Base-by-base conservation (phyloP, 2,329 filamentous ascomycete species). In the Dichotomopilus funicola region DNA sequence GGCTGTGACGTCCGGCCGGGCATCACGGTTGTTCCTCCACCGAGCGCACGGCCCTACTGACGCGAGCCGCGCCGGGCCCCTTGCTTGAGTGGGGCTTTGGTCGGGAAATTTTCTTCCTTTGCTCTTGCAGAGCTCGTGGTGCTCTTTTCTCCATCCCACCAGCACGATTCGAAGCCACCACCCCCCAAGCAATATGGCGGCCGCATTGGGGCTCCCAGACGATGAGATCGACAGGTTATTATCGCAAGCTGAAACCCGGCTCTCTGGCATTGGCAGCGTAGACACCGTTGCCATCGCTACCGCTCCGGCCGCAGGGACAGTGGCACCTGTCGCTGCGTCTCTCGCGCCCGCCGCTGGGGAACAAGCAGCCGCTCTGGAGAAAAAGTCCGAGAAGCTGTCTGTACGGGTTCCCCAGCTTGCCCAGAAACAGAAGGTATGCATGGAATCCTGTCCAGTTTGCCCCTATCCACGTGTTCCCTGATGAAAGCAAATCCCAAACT, bases 401-500 rank as follows among this genome's bases (percentile, higher is more conserved):
- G 60, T 71, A 37, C 65, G 68, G 40, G 63, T 67, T 27, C 67
- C 67, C 41, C 61, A 66, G 54, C 58, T 60, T 12, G 48, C 55
- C 13, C 49, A 64, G 34, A 64, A 67, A 48, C 63, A 66, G 27
- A 71, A 71, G 67, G 69, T 71, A 67, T 43, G 66, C 54, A 31
- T 1, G 45, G 44, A 37, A 48, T 33, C 48, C 48, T 36, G 52
- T 31, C 47, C 38, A 36, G 27, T 36, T 37, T 38, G 38, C 47
- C 19, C 34, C 31, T 31, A 7, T 10, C 33, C 42, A 33, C 36
- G n/a, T 60, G 56, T 66, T 66, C 72, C 73, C 82, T 89, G 88
- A 92, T 83, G 88, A 91, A 88, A 87, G 78, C 77, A 72, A 79
- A 77, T 83, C 81, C 84, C 81, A 85, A 81, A 70, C 69, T 73